Evolutionary conservation across 192 early-diverging fungal genomes (phyloP).

Genomic region (Martensiomyces pterosporus): DNA sequence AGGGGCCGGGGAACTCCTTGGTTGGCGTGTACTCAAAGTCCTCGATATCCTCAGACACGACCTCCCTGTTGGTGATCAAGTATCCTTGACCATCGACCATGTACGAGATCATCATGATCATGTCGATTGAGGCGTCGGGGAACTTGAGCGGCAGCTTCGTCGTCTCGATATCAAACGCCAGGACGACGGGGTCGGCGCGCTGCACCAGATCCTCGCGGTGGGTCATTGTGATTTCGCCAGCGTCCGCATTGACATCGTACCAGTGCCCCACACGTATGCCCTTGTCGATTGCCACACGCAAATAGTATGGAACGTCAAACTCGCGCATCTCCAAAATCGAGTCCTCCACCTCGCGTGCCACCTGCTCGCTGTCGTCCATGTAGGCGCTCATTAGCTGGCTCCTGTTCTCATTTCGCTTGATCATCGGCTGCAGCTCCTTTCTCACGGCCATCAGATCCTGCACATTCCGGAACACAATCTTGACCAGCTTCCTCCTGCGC

Average conservation of each 20-base stretch:
- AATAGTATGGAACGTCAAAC: slow-evolving; percentile 95
- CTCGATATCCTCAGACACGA: slow-evolving; percentile 92
- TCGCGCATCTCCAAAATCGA: slow-evolving; percentile 89
- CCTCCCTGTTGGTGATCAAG: slow-evolving; percentile 94
- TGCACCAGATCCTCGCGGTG: slow-evolving; percentile 77
- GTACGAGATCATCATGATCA: slow-evolving; percentile 99
- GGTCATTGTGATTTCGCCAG: slow-evolving; percentile 58
- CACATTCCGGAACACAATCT: slow-evolving; percentile 82
- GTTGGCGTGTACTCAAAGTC: slow-evolving; percentile 99
- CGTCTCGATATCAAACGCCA: slow-evolving; percentile 98
- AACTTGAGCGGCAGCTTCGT: slow-evolving; percentile 98
- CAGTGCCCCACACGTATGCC: slow-evolving; percentile 92
- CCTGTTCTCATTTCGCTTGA: slow-evolving; percentile 64
- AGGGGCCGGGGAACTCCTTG: slow-evolving; percentile 90
- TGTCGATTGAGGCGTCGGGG: slow-evolving; percentile 84
- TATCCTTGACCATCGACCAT: slow-evolving; percentile 99
- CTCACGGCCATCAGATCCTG: slow-evolving; percentile 74
- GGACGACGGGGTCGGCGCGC: slow-evolving; percentile 89
- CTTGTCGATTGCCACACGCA: slow-evolving; percentile 89
- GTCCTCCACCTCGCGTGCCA: slow-evolving; percentile 52
- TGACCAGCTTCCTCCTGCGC: slow-evolving; percentile 62
- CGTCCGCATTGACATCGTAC: slow-evolving; percentile 76
- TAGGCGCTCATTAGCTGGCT: slow-evolving; percentile 63
- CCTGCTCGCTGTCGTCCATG: slow-evolving; percentile 41
- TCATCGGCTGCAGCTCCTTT: slow-evolving; percentile 65